These are phyloP conservation scores for Fusarium albidum DNA, from an alignment of 2,329 filamentous ascomycete genomes.

Conservation along the genomic window DNA sequence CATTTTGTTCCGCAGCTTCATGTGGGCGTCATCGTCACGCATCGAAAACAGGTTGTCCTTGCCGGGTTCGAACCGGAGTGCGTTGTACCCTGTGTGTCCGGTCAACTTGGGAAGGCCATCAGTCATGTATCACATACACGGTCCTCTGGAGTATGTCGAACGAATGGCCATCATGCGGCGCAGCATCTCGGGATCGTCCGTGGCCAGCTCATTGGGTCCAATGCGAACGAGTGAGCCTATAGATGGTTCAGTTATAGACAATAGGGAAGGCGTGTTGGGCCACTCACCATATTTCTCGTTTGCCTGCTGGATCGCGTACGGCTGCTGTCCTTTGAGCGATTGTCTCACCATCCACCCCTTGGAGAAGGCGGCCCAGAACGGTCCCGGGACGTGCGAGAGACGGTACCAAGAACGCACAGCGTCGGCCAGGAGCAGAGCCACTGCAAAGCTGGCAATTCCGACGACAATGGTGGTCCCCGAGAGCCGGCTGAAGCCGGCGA, in stretches of 20 bases:
- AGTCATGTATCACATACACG: conserved; percentile 30
- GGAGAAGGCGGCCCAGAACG: conserved; percentile 44
- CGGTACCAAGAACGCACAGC: conserved; percentile 40
- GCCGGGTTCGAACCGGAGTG: conserved; percentile 42
- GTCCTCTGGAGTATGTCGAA: conserved; percentile 43
- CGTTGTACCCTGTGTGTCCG: conserved; percentile 49
- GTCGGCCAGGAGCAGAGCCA: conserved; percentile 20
- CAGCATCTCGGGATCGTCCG: conserved; percentile 46
- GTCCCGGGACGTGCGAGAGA: conserved; percentile 46
- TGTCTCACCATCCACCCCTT: conserved; percentile 44
- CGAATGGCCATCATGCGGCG: conserved; percentile 45
- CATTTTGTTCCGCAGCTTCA: conserved; percentile 55
- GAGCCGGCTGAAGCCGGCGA: not conserved
- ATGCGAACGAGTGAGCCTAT: conserved; percentile 46
- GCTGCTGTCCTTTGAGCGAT: conserved; percentile 38
- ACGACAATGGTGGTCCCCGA: not conserved
- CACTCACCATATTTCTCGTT: conserved; percentile 40
- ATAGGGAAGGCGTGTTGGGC: too few species aligned
- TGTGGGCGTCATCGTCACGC: conserved; percentile 51
- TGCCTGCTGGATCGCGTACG: conserved; percentile 36
- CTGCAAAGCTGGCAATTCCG: not conserved
- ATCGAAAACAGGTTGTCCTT: conserved; percentile 45
- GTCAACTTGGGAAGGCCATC: not conserved
- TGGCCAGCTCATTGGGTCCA: conserved; percentile 47
- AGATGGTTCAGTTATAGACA: not conserved